phyloP scores from a whole-genome alignment of 179 eudicot genomes.

The Camellia oleifera region DNA sequence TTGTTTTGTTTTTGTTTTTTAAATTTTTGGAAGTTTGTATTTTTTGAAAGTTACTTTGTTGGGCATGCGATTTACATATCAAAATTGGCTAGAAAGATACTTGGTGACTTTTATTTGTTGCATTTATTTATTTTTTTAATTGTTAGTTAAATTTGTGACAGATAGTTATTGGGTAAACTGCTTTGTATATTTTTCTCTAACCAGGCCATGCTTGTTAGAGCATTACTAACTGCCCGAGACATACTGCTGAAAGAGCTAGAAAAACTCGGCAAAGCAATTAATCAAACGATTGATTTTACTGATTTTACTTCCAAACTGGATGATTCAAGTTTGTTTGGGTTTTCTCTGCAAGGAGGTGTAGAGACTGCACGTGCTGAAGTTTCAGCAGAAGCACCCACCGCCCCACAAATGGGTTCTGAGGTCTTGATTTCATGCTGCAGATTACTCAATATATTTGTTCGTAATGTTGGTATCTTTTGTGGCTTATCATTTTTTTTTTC shows the following conservation, averaged over 20 bases:
- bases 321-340: slow-evolving; percentile 51
- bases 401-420: slow-evolving; percentile 34
- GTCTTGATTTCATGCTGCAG: slow-evolving; percentile 24
- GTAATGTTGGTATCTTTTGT: slow-evolving; percentile 14
- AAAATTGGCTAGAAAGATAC: neutral
- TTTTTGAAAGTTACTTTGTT: neutral
- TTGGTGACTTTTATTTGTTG: neutral
- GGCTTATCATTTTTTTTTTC: neutral
- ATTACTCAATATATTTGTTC: slow-evolving; percentile 14
- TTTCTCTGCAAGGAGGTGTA: slow-evolving; percentile 33
- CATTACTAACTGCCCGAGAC: slow-evolving; percentile 72
- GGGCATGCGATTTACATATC: neutral
- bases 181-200: slow-evolving; percentile 11
- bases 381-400: slow-evolving; percentile 30
- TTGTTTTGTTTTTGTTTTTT: too few species aligned
- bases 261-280: slow-evolving; percentile 70
- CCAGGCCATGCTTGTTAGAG: slow-evolving; percentile 68
- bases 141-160: neutral
- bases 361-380: slow-evolving; percentile 36
- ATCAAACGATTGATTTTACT: slow-evolving; percentile 59
- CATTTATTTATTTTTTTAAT: neutral
- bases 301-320: slow-evolving; percentile 61
- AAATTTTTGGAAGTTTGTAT: neutral
- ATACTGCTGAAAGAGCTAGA: slow-evolving; percentile 84
- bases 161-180: slow-evolving; percentile 29